A percentile compares a stretch with the other conserved stretches of the same genome.
Evolutionary conservation across 2,329 filamentous ascomycete species (phyloP).

Genomic region (Colletotrichum phormii): DNA sequence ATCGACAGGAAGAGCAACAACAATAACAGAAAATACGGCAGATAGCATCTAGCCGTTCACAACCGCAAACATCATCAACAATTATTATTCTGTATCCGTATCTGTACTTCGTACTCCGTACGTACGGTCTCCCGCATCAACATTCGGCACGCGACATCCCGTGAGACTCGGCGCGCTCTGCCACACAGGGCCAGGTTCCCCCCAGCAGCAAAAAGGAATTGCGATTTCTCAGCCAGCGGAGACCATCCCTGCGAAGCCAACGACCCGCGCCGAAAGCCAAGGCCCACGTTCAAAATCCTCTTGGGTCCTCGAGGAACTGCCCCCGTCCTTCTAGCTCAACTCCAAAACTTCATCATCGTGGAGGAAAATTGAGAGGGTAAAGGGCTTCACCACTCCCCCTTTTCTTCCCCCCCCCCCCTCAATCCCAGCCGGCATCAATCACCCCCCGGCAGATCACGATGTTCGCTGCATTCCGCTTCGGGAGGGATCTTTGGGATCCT

Average conservation of each 20-base stretch:
- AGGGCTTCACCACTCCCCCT: not conserved
- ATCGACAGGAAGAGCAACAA: not conserved
- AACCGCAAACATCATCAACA: not conserved
- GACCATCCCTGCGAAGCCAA: conserved; percentile 23
- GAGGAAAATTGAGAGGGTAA: conserved; percentile 10
- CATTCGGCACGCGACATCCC: conserved; percentile 17
- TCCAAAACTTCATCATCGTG: conserved; percentile 34
- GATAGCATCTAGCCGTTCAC: not conserved
- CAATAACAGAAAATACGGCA: not conserved
- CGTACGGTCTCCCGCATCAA: not conserved
- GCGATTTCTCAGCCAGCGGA: conserved; percentile 14
- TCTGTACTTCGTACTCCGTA: no score
- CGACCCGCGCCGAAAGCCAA: conserved; percentile 22
- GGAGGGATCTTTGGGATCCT: conserved; percentile 61
- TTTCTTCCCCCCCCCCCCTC: conserved; percentile 4
- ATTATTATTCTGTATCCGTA: not conserved
- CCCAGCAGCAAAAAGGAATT: conserved; percentile 22
- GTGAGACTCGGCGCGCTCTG: not conserved
- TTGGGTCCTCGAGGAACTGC: conserved; percentile 12
- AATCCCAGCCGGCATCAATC: not conserved
- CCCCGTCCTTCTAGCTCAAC: conserved; percentile 21
- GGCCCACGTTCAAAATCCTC: conserved; percentile 33
- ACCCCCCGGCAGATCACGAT: conserved; percentile 31
- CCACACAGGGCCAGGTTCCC: conserved; percentile 9
- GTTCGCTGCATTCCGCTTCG: conserved; percentile 51